Conservation (phyloP, 129 eudicot species). For the Escallonia rubra region DNA sequence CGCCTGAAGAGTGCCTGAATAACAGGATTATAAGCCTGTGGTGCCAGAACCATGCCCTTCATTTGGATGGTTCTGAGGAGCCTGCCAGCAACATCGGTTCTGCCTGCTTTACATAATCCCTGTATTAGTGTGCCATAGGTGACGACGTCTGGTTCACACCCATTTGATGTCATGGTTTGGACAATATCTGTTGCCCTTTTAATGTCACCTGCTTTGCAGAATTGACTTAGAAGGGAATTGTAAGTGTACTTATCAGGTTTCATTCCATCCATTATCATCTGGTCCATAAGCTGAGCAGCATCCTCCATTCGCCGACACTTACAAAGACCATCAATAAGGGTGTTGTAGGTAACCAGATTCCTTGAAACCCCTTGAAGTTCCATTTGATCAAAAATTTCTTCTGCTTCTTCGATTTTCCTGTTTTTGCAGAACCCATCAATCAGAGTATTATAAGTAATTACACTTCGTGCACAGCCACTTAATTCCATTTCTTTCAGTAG, state of each 20-base stretch:
- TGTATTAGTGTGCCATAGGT: slow-evolving; percentile 83
- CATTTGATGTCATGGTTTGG: slow-evolving; percentile 81
- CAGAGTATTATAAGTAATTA: slow-evolving; percentile 69
- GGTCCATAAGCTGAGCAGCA: slow-evolving; percentile 77
- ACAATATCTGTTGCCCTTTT: slow-evolving; percentile 83
- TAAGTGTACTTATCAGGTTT: slow-evolving; percentile 84
- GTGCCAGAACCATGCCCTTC: slow-evolving; percentile 72
- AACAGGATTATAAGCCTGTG: slow-evolving; percentile 86
- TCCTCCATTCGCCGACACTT: slow-evolving; percentile 60
- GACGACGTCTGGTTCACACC: slow-evolving; percentile 82
- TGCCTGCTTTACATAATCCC: slow-evolving; percentile 78
- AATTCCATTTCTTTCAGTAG: slow-evolving; percentile 79
- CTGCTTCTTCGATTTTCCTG: slow-evolving; percentile 72
- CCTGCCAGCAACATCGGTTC: slow-evolving; percentile 65
- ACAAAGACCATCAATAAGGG: slow-evolving; percentile 75
- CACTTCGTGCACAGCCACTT: slow-evolving; percentile 67
- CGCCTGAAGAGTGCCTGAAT: slow-evolving; percentile 62
- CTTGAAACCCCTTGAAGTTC: slow-evolving; percentile 86
- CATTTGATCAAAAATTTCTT: slow-evolving; percentile 89
- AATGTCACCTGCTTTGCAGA: slow-evolving; percentile 75
- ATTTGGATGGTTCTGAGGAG: slow-evolving; percentile 71
- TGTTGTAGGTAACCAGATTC: slow-evolving; percentile 59
- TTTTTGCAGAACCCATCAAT: slow-evolving; percentile 79
- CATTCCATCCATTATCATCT: slow-evolving; percentile 86
- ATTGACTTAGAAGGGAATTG: slow-evolving; percentile 72